Evolutionary conservation across 345 rosid genomes (phyloP), one percentile per base, ranked within the genome.

Genomic region (Heritiera fomes): DNA sequence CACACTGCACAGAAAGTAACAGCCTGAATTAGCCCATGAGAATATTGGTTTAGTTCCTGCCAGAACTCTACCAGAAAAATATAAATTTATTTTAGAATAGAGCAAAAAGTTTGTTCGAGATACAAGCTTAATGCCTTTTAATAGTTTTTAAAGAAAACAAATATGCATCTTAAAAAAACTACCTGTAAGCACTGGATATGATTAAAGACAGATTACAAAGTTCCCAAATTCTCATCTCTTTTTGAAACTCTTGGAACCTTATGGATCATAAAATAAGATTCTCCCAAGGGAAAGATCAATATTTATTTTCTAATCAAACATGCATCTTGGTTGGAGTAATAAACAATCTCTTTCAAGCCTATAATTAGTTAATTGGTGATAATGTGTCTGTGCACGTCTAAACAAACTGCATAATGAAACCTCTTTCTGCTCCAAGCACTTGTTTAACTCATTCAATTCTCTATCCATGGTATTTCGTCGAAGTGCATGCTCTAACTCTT

Each of bases 391-490:
- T 38, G 71, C 47, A 45, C 11, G 60, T 46, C 2, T 10, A 83
- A 72, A 46, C 7, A 43, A 43, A 74, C 34, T 18, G 13, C 32
- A 18, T 52, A 34, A 55, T 45, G 66, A 60, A 59, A 95, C 99
- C 99, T 95, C 96, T 85, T 95, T 95, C 91, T 93, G 92, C 84
- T 95, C 96, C 83, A 95, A 86, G 75, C 90, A 90, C 82, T 87
- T 87, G 79, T 91, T 92, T 79, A 95, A 82, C 79, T 95, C 99
- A 65, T 87, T 86, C 82, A 95, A 82, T 85, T 95, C 97, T 78
- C 89, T 90, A 47, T 90, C 99, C 97, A 95, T 86, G 52, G 89
- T 87, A 85, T 87, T 91, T 75, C 85, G 91, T 84, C 90, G 82
- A 85, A 93, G 88, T 55, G 90, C 80, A 76, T 95, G 97, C 85